Percentiles rank a stretch among this genome's conserved stretches.
These are phyloP conservation scores for Ogataea allantospora DNA, from an alignment of 805 yeast species.

Conservation along the genomic window DNA sequence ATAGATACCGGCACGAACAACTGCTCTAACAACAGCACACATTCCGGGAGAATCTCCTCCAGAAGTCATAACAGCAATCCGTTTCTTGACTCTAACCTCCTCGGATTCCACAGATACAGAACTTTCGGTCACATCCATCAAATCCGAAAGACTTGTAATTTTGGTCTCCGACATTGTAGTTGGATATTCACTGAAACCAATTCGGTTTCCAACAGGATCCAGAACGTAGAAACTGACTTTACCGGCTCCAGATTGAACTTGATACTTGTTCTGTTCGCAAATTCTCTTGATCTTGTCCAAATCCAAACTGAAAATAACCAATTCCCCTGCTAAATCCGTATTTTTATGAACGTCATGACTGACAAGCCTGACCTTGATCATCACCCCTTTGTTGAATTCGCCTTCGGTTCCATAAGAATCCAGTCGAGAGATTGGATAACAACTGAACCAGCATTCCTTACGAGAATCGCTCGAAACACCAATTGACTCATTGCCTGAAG, in stretches of 20 bases:
- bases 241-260: constrained; percentile 16
- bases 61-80: constrained; percentile 92
- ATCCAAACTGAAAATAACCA: constrained; percentile 43
- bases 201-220: constrained; percentile 66
- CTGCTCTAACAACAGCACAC: constrained; percentile 95
- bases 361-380: constrained; percentile 46
- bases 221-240: constrained; percentile 35
- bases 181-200: constrained; percentile 53
- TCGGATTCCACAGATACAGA: constrained; percentile 5
- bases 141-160: neutral
- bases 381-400: constrained; percentile 39
- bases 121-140: constrained; percentile 4
- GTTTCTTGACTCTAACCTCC: constrained; percentile 16
- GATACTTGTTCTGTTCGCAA: constrained; percentile 20
- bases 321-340: constrained; percentile 34
- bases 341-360: constrained; percentile 36
- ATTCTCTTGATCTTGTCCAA: constrained; percentile 28
- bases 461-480: constrained; percentile 68
- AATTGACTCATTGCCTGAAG: constrained; percentile 32
- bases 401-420: constrained; percentile 12
- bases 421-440: constrained; percentile 48
- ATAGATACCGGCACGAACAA: constrained; percentile 87
- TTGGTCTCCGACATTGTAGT: constrained; percentile 35
- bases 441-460: constrained; percentile 70
- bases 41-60: constrained; percentile 99